A percentile compares a stretch with the other conserved stretches of the same genome.
Evolutionary conservation across 257 asterid genomes (phyloP).

Genomic region (Buddleja alternifolia): DNA sequence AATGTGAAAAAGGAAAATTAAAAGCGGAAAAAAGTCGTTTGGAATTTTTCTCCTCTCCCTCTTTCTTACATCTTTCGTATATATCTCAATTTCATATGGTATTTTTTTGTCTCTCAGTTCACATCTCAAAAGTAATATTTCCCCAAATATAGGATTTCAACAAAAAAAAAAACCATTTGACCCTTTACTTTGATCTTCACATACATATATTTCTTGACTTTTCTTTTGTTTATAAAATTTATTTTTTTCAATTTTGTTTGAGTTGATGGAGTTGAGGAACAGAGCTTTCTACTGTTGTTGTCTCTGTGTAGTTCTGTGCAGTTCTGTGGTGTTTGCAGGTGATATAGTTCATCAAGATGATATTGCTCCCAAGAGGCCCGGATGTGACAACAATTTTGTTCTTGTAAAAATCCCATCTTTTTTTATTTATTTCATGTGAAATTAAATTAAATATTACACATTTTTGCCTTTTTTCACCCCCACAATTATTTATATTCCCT

Average conservation of each 20-base stretch:
- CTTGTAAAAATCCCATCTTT: conserved; percentile 51
- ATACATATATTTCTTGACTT: conserved; percentile 11
- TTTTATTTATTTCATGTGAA: conserved; percentile 13
- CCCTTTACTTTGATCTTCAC: conserved; percentile 45
- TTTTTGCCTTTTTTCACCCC: background rate
- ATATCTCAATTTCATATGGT: conserved; percentile 38
- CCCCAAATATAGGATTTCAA: conserved; percentile 15
- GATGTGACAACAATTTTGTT: conserved; percentile 86
- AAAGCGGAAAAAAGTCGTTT: conserved; percentile 37
- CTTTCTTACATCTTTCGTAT: conserved; percentile 34
- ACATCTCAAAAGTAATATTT: conserved; percentile 26
- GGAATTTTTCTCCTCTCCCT: conserved; percentile 23
- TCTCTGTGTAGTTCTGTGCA: conserved; percentile 40
- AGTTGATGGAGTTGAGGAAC: conserved; percentile 53
- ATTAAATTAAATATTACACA: conserved; percentile 6
- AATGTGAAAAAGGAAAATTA: background rate
- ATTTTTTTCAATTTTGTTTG: background rate
- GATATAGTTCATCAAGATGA: conserved; percentile 92
- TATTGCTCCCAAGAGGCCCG: conserved; percentile 77
- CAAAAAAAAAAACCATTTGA: conserved; percentile 22
- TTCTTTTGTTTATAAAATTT: too few species aligned
- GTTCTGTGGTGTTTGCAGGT: conserved; percentile 63
- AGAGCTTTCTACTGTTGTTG: conserved; percentile 41
- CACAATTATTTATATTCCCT: background rate
- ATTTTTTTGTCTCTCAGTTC: conserved; percentile 27